Conservation (phyloP, 257 asterid genomes). For the Solanum bukasovii region DNA sequence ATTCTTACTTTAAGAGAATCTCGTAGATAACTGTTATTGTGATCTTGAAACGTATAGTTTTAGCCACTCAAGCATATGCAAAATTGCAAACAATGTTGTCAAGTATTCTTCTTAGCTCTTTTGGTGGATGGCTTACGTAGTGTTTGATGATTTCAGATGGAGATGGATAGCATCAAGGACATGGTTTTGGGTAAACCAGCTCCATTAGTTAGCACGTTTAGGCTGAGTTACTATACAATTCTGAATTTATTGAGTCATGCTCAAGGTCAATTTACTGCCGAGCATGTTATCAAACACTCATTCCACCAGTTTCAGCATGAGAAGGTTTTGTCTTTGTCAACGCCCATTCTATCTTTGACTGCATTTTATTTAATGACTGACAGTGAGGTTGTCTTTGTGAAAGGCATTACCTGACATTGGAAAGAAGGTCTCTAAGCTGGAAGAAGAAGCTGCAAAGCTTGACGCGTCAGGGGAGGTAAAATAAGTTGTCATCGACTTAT, state of each 20-base stretch:
- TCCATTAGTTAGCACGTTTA: slow-evolving; percentile 91
- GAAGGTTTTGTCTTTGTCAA: slow-evolving; percentile 40
- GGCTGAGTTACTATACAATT: slow-evolving; percentile 93
- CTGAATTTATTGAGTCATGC: slow-evolving; percentile 95
- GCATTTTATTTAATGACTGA: slow-evolving; percentile 8
- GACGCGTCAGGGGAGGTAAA: slow-evolving; percentile 91
- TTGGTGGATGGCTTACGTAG: neutral
- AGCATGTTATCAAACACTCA: slow-evolving; percentile 88
- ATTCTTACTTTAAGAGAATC: neutral
- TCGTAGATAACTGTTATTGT: neutral
- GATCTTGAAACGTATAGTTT: neutral
- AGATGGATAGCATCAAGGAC: slow-evolving; percentile 88
- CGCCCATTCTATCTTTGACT: neutral
- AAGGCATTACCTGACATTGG: slow-evolving; percentile 92
- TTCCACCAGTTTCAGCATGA: slow-evolving; percentile 97
- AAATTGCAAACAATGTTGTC: neutral
- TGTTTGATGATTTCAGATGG: slow-evolving; percentile 54
- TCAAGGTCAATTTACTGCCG: slow-evolving; percentile 96
- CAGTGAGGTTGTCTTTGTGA: slow-evolving; percentile 10
- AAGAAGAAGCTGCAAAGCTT: slow-evolving; percentile 85
- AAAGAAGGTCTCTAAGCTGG: slow-evolving; percentile 64
- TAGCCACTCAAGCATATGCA: neutral
- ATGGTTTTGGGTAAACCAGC: slow-evolving; percentile 99
- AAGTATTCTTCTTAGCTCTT: neutral
- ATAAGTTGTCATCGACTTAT: neutral